Percentiles rank a stretch among this genome's conserved stretches.
These are phyloP conservation scores for Tricholoma hemisulphureum DNA, from an alignment of 768 basidiomycete genomes.

Conservation along the genomic window DNA sequence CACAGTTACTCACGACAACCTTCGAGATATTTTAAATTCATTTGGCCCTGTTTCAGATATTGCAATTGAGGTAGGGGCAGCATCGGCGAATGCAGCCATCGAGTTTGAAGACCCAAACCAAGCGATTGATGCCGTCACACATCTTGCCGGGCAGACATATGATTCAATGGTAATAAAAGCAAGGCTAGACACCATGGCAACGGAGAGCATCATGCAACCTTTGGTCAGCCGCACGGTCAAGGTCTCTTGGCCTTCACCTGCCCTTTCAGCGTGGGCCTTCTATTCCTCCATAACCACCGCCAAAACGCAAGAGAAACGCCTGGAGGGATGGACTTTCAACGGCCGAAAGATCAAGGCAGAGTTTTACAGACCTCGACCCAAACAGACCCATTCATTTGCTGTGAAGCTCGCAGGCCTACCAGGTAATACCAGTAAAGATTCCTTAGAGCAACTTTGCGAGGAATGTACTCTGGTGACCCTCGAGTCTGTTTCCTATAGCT, in stretches of 20 bases:
- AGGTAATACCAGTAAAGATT: constrained; percentile 25
- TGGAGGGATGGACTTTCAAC: constrained; percentile 39
- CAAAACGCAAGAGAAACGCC: constrained; percentile 37
- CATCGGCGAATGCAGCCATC: constrained; percentile 16
- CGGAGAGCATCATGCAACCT: constrained; percentile 9
- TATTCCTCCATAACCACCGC: constrained; percentile 44
- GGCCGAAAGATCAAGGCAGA: constrained; percentile 40
- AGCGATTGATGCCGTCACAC: constrained; percentile 33
- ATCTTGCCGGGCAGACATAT: constrained; percentile 32
- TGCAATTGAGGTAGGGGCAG: constrained; percentile 19
- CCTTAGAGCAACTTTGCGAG: constrained; percentile 33
- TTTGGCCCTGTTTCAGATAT: constrained; percentile 31
- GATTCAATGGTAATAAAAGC: constrained; percentile 25
- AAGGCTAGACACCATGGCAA: constrained; percentile 23
- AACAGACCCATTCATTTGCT: constrained; percentile 37
- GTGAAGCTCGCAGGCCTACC: constrained; percentile 48
- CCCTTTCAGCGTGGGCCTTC: constrained; percentile 43
- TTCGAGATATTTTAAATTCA: constrained; percentile 28
- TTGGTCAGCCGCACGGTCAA: constrained; percentile 32
- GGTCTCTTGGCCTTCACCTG: constrained; percentile 46
- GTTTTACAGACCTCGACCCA: constrained; percentile 34
- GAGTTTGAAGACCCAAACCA: constrained; percentile 29
- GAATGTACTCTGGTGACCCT: constrained; percentile 27
- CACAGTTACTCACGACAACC: constrained; percentile 25
- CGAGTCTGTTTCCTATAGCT: constrained; percentile 35